phyloP scores from a whole-genome alignment of 2,329 filamentous ascomycete genomes.

The Colletotrichum liaoningense region DNA sequence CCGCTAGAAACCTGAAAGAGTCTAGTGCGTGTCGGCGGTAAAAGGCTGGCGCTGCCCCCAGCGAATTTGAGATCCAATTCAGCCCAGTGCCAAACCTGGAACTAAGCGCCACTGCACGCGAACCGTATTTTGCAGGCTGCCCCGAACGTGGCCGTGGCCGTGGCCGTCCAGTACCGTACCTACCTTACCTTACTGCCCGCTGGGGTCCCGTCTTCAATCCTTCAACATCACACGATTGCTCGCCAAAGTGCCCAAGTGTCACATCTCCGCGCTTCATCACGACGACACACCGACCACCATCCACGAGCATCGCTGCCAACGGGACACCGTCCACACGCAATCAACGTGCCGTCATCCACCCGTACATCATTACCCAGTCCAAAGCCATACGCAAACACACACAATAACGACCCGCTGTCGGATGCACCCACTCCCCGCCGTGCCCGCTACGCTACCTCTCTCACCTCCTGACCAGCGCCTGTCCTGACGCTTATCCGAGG shows the following conservation, averaged over 20 bases:
- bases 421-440: conserved; percentile 37
- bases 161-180: no score
- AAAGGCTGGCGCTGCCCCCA: conserved; percentile 16
- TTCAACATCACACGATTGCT: conserved; percentile 37
- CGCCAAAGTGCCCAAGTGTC: conserved; percentile 18
- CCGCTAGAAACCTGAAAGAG: conserved; percentile 14
- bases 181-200: no score
- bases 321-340: not conserved
- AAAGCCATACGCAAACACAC: conserved; percentile 8
- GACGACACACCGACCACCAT: not conserved
- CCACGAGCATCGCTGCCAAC: not conserved
- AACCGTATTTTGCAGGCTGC: conserved; percentile 36
- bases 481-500: conserved; percentile 32
- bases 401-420: conserved; percentile 23
- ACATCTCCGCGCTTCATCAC: conserved; percentile 27
- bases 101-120: conserved; percentile 35
- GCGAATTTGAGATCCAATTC: conserved; percentile 29
- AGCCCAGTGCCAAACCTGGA: conserved; percentile 4
- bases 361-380: not conserved
- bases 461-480: conserved; percentile 29
- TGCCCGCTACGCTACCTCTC: conserved; percentile 26
- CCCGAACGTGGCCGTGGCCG: conserved; percentile 16
- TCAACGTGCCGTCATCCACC: not conserved
- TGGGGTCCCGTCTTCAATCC: conserved; percentile 36
- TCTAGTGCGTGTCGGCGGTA: conserved; percentile 27